Percentiles rank a stretch among this genome's conserved stretches.
These are phyloP conservation scores for Apophysomyces trapeziformis DNA, from an alignment of 371 early-diverging fungal genomes.

Conservation along the genomic window DNA sequence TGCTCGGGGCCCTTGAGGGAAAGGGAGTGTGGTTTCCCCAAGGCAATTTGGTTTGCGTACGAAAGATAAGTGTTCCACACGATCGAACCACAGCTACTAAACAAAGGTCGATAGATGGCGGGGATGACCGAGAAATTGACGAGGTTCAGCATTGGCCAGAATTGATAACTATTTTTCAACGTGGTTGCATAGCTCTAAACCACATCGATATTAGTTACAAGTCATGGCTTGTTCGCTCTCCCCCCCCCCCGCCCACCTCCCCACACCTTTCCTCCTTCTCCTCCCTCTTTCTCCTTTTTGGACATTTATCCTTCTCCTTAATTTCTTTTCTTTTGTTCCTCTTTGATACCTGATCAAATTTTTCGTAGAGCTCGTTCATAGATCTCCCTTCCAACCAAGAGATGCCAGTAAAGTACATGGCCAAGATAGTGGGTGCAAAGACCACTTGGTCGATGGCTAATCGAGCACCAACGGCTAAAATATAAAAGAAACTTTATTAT, in stretches of 20 bases:
- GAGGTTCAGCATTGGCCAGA: constrained; percentile 80
- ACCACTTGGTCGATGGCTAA: constrained; percentile 65
- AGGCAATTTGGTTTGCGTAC: constrained; percentile 47
- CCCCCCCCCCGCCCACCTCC: background rate
- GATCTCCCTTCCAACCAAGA: constrained; percentile 63
- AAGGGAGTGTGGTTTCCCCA: background rate
- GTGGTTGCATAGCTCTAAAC: constrained; percentile 41
- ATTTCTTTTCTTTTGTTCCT: background rate
- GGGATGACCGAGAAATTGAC: constrained; percentile 78
- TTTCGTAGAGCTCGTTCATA: constrained; percentile 54
- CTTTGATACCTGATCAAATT: constrained; percentile 42
- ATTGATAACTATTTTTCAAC: constrained; percentile 65
- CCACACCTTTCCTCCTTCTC: background rate
- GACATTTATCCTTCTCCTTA: background rate
- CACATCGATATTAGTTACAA: background rate
- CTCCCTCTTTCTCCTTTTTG: background rate
- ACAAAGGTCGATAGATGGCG: constrained; percentile 67
- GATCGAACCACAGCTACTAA: constrained; percentile 66
- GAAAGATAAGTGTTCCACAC: constrained; percentile 80
- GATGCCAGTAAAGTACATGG: constrained; percentile 63
- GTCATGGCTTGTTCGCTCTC: background rate
- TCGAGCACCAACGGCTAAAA: constrained; percentile 36
- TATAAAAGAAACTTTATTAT: background rate
- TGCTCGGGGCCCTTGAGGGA: constrained; percentile 7
- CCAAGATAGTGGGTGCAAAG: constrained; percentile 73